Evolutionary conservation across 495 filamentous ascomycete species (phyloP).

Genomic region (Penicillium herquei): DNA sequence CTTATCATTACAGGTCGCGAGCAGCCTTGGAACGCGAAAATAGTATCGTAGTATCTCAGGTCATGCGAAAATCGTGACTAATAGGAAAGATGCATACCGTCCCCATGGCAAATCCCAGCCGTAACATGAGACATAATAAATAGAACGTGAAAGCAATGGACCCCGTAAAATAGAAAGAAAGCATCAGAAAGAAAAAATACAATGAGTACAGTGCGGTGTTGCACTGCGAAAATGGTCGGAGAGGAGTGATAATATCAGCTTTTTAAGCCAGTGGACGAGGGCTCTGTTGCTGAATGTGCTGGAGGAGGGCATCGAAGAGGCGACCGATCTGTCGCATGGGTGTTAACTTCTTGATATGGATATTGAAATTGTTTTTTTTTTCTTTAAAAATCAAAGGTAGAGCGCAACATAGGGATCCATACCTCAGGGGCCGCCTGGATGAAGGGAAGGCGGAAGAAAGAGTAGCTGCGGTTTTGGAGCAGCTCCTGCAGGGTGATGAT

Average conservation of each 20-base stretch:
- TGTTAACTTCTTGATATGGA: constrained; percentile 7
- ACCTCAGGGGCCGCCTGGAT: constrained; percentile 88
- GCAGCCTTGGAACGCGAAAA: constrained; percentile 21
- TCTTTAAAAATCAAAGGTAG: background rate
- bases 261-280: constrained; percentile 38
- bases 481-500: constrained; percentile 89
- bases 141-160: constrained; percentile 20
- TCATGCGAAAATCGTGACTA: constrained; percentile 31
- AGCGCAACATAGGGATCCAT: constrained; percentile 17
- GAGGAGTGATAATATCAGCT: constrained; percentile 15
- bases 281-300: constrained; percentile 52
- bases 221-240: constrained; percentile 8
- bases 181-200: constrained; percentile 17
- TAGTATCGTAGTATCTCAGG: constrained; percentile 35
- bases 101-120: constrained; percentile 26
- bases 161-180: constrained; percentile 28
- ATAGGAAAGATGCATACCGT: constrained; percentile 33
- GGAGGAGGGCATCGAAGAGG: constrained; percentile 49
- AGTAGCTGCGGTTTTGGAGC: constrained; percentile 81
- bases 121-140: constrained; percentile 27
- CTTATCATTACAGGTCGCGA: constrained; percentile 39
- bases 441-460: constrained; percentile 90
- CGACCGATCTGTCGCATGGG: constrained; percentile 39
- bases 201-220: constrained; percentile 14
- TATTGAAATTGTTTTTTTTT: background rate